Evolutionary conservation across 192 early-diverging fungal species (phyloP).

Genomic region (Coemansia pectinata): DNA sequence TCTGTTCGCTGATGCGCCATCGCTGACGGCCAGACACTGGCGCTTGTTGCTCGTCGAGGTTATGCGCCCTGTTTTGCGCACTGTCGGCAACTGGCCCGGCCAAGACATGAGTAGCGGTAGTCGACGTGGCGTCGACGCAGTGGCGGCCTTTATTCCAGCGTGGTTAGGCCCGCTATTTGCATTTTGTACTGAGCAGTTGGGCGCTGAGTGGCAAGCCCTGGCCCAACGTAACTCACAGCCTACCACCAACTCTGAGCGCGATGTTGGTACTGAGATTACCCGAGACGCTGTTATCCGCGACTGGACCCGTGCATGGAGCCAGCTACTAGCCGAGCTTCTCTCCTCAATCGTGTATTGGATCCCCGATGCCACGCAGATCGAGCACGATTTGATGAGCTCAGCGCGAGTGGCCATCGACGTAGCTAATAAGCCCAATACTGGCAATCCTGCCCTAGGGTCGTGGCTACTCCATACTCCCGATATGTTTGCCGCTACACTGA

Average conservation of each 20-base stretch:
- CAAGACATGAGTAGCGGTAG: not conserved
- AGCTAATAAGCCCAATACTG: not conserved
- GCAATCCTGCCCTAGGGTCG: constrained; percentile 9
- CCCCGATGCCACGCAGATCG: constrained; percentile 37
- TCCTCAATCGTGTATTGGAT: constrained; percentile 6
- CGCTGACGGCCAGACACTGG: constrained; percentile 41
- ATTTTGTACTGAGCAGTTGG: constrained; percentile 20
- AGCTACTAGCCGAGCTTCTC: constrained; percentile 22
- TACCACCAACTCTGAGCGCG: not conserved
- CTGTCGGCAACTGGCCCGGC: constrained; percentile 44
- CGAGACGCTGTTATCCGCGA: constrained; percentile 38
- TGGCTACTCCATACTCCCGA: constrained; percentile 11
- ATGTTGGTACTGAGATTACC: constrained; percentile 32
- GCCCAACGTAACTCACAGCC: not conserved
- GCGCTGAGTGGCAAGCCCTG: constrained; percentile 25
- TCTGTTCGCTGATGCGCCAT: constrained; percentile 33
- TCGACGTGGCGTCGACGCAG: not conserved
- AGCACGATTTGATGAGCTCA: constrained; percentile 27
- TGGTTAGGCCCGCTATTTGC: constrained; percentile 41
- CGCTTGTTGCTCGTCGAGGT: constrained; percentile 26
- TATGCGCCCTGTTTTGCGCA: constrained; percentile 16
- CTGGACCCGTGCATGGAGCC: constrained; percentile 47
- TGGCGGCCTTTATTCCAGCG: constrained; percentile 14
- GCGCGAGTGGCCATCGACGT: constrained; percentile 5
- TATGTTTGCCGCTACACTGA: constrained; percentile 14